Conservation (phyloP, 1,284 basidiomycete genomes). For the Waitea zeae region DNA sequence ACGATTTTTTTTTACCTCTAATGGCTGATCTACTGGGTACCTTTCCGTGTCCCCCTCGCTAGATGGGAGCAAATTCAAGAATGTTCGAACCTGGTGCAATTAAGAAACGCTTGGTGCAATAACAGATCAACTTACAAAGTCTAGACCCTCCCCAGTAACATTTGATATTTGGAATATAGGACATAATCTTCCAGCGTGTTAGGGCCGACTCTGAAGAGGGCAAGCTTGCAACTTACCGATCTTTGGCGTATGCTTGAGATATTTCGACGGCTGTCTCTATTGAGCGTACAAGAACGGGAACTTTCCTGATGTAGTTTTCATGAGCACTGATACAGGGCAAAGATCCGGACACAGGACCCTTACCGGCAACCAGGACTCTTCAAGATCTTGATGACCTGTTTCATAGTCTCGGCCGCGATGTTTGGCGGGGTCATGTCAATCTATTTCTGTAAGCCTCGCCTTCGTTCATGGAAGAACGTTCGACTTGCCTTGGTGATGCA, state of each 20-base stretch:
- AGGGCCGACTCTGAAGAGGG: constrained; percentile 2
- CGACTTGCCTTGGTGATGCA: constrained; percentile 83
- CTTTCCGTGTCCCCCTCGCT: constrained; percentile 70
- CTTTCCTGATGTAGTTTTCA: constrained; percentile 31
- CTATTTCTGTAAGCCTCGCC: constrained; percentile 19
- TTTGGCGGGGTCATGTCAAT: constrained; percentile 97
- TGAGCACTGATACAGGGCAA: constrained; percentile 4
- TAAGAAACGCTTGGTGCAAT: too few species aligned
- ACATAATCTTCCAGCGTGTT: constrained; percentile 42
- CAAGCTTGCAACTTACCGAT: constrained; percentile 27
- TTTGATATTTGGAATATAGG: constrained; percentile 93
- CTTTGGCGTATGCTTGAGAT: constrained; percentile 52
- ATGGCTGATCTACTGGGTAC: constrained; percentile 70
- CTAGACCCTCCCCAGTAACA: constrained; percentile 86
- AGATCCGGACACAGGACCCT: constrained; percentile 10
- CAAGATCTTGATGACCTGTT: constrained; percentile 87
- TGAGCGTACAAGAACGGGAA: constrained; percentile 61
- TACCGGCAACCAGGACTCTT: constrained; percentile 86
- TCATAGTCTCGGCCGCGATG: constrained; percentile 77
- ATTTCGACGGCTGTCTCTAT: constrained; percentile 66
- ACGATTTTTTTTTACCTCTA: constrained; percentile 41
- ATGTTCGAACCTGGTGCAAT: constrained; percentile 51
- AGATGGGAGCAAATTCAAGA: constrained; percentile 75
- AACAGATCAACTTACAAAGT: constrained; percentile 46
- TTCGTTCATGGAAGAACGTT: constrained; percentile 2